Percentiles rank a stretch among this genome's conserved stretches.
Evolutionary conservation across 306 rosid genomes (phyloP).

Genomic region (Gillenia trifoliata): DNA sequence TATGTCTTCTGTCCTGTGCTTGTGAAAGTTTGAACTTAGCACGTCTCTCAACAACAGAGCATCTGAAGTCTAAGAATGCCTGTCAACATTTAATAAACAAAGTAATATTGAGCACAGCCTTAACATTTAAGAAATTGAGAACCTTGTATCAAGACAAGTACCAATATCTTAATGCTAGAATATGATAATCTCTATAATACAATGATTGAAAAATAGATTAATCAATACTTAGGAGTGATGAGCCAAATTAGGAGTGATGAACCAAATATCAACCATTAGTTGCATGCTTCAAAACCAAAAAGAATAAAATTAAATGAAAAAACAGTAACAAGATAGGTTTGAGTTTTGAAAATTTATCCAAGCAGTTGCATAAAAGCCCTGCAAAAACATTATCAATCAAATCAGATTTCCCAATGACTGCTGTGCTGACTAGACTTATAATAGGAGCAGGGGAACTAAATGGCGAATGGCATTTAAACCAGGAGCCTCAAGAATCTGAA

Average conservation of each 20-base stretch:
- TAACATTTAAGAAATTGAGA: background rate
- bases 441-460: background rate
- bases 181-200: background rate
- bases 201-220: background rate
- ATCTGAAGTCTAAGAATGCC: slow-evolving; percentile 91
- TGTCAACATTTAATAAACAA: slow-evolving; percentile 22
- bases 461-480: background rate
- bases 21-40: slow-evolving; percentile 81
- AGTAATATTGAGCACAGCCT: background rate
- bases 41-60: slow-evolving; percentile 85
- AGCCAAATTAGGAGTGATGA: background rate
- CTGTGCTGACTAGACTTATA: background rate
- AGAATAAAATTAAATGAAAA: background rate
- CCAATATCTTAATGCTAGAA: background rate
- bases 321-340: background rate
- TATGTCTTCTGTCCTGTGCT: slow-evolving; percentile 78
- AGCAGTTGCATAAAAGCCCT: background rate
- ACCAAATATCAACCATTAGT: background rate
- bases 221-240: background rate
- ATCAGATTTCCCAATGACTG: background rate
- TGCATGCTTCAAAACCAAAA: background rate
- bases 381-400: background rate
- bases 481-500: background rate
- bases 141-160: background rate
- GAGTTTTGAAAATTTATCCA: background rate